A percentile compares a stretch with the other conserved stretches of the same genome.
These are phyloP conservation scores for Aspergillus intermedius DNA, from an alignment of 2,329 filamentous ascomycete species.

Conservation along the genomic window DNA sequence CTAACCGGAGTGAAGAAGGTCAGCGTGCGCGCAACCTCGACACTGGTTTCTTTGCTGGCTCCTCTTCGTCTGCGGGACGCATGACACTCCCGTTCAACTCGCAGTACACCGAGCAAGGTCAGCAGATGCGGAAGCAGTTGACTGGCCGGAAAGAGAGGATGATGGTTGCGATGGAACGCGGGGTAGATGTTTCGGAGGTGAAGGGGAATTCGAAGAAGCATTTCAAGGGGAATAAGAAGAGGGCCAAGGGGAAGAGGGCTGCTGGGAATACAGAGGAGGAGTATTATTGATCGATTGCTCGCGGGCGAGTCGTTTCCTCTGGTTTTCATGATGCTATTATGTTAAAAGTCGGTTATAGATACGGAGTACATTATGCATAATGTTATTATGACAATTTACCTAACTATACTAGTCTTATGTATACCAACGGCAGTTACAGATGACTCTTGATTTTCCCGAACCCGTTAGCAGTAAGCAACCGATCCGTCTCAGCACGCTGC, in stretches of 20 bases:
- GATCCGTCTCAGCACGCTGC: slow-evolving; percentile 35
- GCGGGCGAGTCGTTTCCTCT: slow-evolving; percentile 13
- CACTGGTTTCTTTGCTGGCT: slow-evolving; percentile 74
- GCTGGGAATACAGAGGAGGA: slow-evolving; percentile 22
- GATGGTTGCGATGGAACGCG: slow-evolving; percentile 76
- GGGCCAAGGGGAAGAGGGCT: slow-evolving; percentile 27
- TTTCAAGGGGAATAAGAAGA: slow-evolving; percentile 38
- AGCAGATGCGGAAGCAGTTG: slow-evolving; percentile 64
- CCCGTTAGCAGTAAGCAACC: slow-evolving; percentile 31
- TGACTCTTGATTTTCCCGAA: slow-evolving; percentile 29
- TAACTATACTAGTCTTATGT: background rate
- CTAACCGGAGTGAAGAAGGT: slow-evolving; percentile 50
- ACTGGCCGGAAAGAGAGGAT: slow-evolving; percentile 74
- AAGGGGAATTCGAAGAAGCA: slow-evolving; percentile 73
- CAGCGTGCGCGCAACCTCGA: slow-evolving; percentile 72
- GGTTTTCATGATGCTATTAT: background rate
- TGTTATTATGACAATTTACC: background rate
- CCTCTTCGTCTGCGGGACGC: slow-evolving; percentile 55
- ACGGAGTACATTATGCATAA: background rate
- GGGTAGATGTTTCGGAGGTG: slow-evolving; percentile 74
- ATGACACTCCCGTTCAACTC: slow-evolving; percentile 78
- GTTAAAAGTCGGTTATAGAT: background rate
- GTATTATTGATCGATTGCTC: slow-evolving; percentile 19
- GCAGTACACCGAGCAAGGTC: slow-evolving; percentile 78
- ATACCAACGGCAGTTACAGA: slow-evolving; percentile 16